phyloP scores from a whole-genome alignment of 78 protist genomes.

The Blattamonas nauphoetae region DNA sequence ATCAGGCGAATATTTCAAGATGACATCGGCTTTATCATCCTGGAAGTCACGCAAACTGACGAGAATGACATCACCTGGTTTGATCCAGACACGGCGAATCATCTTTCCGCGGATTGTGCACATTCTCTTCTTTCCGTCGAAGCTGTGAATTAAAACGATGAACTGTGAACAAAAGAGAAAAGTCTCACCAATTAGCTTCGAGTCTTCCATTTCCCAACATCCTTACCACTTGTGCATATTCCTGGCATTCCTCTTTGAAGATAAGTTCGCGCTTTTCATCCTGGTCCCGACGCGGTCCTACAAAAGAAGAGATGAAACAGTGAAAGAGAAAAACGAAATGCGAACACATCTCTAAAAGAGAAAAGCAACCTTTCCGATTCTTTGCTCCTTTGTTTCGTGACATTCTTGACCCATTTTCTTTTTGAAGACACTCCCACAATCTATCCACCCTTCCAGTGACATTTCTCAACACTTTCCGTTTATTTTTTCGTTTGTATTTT shows the following conservation, averaged over 20 bases:
- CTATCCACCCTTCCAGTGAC: no score
- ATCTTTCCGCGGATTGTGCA: constrained; percentile 91
- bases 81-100: constrained; percentile 67
- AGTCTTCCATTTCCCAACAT: constrained; percentile 95
- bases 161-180: not conserved
- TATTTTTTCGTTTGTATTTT: no score
- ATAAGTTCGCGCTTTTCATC: constrained; percentile 75
- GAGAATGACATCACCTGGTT: constrained; percentile 80
- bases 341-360: no score
- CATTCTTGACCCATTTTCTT: no score
- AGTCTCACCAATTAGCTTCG: constrained; percentile 64
- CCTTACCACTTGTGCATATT: constrained; percentile 75
- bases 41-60: constrained; percentile 86
- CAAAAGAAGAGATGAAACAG: no score
- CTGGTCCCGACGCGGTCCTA: no score
- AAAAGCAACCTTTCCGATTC: no score
- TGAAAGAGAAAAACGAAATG: no score
- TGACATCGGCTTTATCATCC: constrained; percentile 88
- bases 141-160: no score
- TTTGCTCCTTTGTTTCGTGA: no score
- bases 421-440: no score
- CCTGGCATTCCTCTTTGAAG: constrained; percentile 92
- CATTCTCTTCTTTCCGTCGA: constrained; percentile 77
- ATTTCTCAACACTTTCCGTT: no score
- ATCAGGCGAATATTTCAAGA: constrained; percentile 78